phyloP scores from a whole-genome alignment of 495 filamentous ascomycete species.

The Neurospora sublineolata region DNA sequence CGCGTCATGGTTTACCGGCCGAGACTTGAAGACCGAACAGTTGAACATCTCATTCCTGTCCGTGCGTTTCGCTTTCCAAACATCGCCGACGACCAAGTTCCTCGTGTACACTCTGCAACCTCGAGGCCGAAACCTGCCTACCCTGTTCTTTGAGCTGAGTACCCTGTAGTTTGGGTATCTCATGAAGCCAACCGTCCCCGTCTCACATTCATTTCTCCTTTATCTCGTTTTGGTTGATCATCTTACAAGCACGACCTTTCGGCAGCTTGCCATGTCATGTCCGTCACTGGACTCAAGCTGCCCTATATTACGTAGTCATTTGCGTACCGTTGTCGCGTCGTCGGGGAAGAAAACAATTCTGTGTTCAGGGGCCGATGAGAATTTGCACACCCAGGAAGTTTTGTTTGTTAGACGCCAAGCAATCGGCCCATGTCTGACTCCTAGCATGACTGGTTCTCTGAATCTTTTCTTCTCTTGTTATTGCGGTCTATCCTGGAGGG shows the following conservation, averaged over 20 bases:
- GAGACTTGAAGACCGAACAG: neutral
- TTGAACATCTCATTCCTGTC: neutral
- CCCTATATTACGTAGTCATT: fast-evolving
- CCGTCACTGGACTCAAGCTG: neutral
- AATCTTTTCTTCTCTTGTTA: neutral
- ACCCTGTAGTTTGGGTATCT: neutral
- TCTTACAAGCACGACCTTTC: fast-evolving
- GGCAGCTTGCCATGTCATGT: neutral
- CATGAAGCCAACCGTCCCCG: neutral
- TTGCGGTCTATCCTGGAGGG: neutral
- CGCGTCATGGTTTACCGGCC: neutral
- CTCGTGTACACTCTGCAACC: neutral
- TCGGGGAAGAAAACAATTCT: neutral
- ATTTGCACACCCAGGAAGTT: neutral
- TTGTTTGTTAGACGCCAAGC: neutral
- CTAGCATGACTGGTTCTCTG: neutral
- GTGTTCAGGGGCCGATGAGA: neutral
- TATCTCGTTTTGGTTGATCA: neutral
- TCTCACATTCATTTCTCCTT: neutral
- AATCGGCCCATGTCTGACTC: neutral
- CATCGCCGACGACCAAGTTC: neutral
- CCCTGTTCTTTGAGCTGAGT: neutral
- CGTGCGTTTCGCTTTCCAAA: neutral
- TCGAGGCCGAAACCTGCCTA: neutral
- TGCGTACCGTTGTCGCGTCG: neutral